Percentiles rank a stretch among this genome's conserved stretches.
Evolutionary conservation across 768 basidiomycete genomes (phyloP).

Genomic region (Pisolithus albus): DNA sequence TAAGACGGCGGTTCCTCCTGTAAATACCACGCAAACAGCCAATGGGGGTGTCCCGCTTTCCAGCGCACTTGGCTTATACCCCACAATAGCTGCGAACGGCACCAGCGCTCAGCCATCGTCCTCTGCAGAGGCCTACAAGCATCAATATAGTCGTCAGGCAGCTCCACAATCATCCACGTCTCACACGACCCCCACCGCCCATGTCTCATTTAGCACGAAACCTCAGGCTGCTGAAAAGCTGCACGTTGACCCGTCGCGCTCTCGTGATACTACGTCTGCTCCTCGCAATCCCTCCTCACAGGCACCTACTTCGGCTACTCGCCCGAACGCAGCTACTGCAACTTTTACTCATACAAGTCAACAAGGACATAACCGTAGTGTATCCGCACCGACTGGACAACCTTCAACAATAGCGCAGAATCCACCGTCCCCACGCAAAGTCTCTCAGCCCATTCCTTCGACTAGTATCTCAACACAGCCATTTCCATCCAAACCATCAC

Average conservation of each 20-base stretch:
- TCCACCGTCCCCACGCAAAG: conserved; percentile 24
- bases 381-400: conserved; percentile 28
- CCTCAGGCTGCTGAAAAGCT: conserved; percentile 17
- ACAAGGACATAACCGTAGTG: conserved; percentile 29
- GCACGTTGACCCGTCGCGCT: conserved; percentile 14
- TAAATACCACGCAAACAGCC: background rate
- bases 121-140: conserved; percentile 13
- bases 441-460: conserved; percentile 21
- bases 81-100: conserved; percentile 1
- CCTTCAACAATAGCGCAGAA: conserved; percentile 12
- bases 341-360: conserved; percentile 15
- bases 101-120: conserved; percentile 7
- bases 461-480: conserved; percentile 21
- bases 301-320: conserved; percentile 18
- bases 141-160: conserved; percentile 16
- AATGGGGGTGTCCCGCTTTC: conserved; percentile 1
- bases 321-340: conserved; percentile 14
- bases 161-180: conserved; percentile 8
- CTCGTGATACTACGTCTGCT: conserved; percentile 17
- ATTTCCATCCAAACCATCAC: conserved; percentile 22
- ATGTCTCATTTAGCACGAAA: conserved; percentile 12
- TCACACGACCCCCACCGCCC: conserved; percentile 5
- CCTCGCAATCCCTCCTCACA: conserved; percentile 18
- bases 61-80: conserved; percentile 8
- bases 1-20: conserved; percentile 5